Evolutionary conservation across 2,329 filamentous ascomycete genomes (phyloP).

Genomic region (Aspergillus pseudotamarii): DNA sequence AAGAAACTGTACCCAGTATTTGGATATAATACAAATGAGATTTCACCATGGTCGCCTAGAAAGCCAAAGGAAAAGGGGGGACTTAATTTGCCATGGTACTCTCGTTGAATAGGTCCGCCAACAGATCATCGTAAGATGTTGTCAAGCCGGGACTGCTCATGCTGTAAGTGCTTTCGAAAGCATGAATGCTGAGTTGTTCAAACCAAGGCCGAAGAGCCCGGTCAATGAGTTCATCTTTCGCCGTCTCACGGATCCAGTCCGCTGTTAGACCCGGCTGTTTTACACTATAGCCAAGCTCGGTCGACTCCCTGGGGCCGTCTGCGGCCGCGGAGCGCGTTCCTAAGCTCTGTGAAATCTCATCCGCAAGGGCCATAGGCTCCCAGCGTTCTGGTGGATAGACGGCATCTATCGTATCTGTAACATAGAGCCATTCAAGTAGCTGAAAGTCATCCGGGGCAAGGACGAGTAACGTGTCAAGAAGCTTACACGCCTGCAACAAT

Average conservation of each 20-base stretch:
- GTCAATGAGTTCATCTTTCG: conserved; percentile 66
- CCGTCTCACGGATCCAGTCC: conserved; percentile 55
- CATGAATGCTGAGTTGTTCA: conserved; percentile 85
- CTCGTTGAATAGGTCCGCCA: conserved; percentile 81
- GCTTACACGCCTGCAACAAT: conserved; percentile 87
- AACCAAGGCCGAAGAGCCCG: conserved; percentile 86
- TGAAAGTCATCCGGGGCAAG: conserved; percentile 94
- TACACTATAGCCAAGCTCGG: conserved; percentile 32
- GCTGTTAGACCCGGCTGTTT: conserved; percentile 48
- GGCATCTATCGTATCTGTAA: conserved; percentile 95
- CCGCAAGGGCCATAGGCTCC: conserved; percentile 74
- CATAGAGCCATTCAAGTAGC: conserved; percentile 96
- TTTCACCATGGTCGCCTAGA: neutral
- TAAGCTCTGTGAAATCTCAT: conserved; percentile 80
- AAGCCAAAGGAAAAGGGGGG: neutral
- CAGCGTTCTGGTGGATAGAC: conserved; percentile 77
- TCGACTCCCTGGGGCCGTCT: conserved; percentile 28
- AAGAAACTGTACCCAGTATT: neutral
- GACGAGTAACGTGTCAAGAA: conserved; percentile 85
- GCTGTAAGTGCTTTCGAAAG: conserved; percentile 89
- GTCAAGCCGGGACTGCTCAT: conserved; percentile 72
- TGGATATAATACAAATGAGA: neutral
- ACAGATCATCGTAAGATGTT: conserved; percentile 63
- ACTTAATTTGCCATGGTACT: conserved; percentile 54
- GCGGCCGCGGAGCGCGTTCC: conserved; percentile 48